Base-by-base conservation (phyloP, 345 rosid genomes). In the Dipteronia dyeriana region DNA sequence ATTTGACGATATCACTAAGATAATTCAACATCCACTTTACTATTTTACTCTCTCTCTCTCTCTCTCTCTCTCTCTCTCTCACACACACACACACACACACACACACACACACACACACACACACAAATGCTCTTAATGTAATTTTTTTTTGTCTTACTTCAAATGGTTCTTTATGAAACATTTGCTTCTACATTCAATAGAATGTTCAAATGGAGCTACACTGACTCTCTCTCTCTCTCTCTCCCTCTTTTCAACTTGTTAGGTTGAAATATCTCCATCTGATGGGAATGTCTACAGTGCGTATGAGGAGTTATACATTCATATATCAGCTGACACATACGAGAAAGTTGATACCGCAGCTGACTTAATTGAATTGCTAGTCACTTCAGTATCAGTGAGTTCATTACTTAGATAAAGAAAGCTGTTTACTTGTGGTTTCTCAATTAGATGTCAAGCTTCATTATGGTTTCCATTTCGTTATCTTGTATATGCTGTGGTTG, bases 281-380 rank as follows among this genome's bases (percentile, higher is more conserved):
- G 90, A 89, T 83, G 88, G 80, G 71, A 85, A 72, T 79, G 90
- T 76, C 77, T 84, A 79, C 61, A 73, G 65, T 70, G 76, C 83
- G n/a, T 90, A 84, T 81, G 84, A 94, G 82, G 95, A 90, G 78
- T 80, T 96, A 68, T 83, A 80, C 68, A 84, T 94, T 76, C 90
- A 83, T 74, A 81, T 96, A 84, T 87, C 95, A 66, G 97, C 97
- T 17, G 95, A 94, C 70, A 87, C 92, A 25, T 92, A 81, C 84
- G 94, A 92, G 77, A 96, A 96, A 87, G 94, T 92, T 60, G 98
- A 96, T 82, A 90, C 90, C 70, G 98, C 98, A 53, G 92, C 91
- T 76, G 84, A 91, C 68, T 84, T 96, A 51, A 87, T 94, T 76
- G 95, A 92, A 84, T 82, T 91, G 85, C 91, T 92, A 75, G 75